Evolutionary conservation across 2,329 filamentous ascomycete genomes (phyloP).

Genomic region (Paraconiothyrium brasiliense): DNA sequence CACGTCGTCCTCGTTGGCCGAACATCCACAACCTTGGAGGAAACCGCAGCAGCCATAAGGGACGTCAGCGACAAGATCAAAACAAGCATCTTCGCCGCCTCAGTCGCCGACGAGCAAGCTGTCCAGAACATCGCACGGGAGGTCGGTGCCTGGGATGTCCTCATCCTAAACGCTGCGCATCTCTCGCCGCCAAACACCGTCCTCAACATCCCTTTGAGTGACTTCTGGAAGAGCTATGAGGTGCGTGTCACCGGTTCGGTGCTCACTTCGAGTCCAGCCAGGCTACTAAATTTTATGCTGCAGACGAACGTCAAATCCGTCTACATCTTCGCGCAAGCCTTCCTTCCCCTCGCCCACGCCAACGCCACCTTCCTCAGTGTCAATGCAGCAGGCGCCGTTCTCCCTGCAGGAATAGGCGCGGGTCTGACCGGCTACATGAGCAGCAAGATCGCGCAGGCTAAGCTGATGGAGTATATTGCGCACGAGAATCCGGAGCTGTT

Average conservation of each 20-base stretch:
- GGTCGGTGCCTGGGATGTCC: constrained; percentile 30
- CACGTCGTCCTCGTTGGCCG: constrained; percentile 56
- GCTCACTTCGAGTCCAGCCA: neutral
- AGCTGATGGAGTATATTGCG: constrained; percentile 44
- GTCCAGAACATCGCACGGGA: constrained; percentile 25
- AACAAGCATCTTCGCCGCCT: constrained; percentile 15
- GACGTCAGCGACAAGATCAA: neutral
- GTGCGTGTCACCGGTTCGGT: neutral
- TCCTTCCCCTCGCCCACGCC: constrained; percentile 26
- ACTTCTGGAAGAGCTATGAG: constrained; percentile 34
- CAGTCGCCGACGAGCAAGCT: constrained; percentile 23
- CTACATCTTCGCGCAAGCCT: constrained; percentile 23
- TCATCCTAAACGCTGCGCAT: constrained; percentile 31
- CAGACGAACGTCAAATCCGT: constrained; percentile 31
- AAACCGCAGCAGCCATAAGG: constrained; percentile 18
- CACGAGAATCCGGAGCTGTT: constrained; percentile 47
- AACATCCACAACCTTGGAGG: constrained; percentile 25
- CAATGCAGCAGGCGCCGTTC: constrained; percentile 14
- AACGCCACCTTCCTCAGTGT: constrained; percentile 14
- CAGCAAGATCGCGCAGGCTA: constrained; percentile 46
- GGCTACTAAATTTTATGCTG: neutral
- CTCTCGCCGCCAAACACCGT: constrained; percentile 20
- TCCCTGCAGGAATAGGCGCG: constrained; percentile 20
- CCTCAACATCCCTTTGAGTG: constrained; percentile 18
- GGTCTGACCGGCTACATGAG: constrained; percentile 43